Evolutionary conservation across 208 protist genomes (phyloP).

Genomic region (Trypanosoma lewisi): DNA sequence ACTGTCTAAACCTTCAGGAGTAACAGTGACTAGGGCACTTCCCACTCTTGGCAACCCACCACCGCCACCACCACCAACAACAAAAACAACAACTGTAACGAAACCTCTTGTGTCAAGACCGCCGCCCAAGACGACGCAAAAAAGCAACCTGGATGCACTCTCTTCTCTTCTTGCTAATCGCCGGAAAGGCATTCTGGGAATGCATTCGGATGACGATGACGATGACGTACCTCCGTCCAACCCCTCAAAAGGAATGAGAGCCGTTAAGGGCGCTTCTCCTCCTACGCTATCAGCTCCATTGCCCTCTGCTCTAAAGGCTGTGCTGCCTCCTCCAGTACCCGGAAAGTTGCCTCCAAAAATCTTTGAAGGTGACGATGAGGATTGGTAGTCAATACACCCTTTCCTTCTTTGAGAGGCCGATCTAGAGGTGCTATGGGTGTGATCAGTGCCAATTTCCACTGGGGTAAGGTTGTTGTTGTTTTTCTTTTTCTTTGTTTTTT

Average conservation of each 20-base stretch:
- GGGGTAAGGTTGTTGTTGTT: no score
- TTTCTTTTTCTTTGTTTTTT: constrained; percentile 2
- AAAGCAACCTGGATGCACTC: constrained; percentile 28
- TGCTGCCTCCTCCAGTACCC: constrained; percentile 19
- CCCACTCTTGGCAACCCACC: constrained; percentile 15
- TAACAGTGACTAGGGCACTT: neutral
- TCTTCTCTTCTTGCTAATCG: constrained; percentile 32
- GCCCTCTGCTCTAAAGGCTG: neutral
- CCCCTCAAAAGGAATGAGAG: constrained; percentile 12
- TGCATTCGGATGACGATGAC: constrained; percentile 41
- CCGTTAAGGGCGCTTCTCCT: neutral
- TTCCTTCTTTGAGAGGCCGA: neutral
- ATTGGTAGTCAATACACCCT: constrained; percentile 7
- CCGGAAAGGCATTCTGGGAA: constrained; percentile 31
- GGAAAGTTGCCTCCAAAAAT: constrained; percentile 21
- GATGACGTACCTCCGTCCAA: neutral
- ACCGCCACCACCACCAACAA: constrained; percentile 5
- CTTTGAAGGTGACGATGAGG: constrained; percentile 23
- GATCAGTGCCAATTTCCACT: no score
- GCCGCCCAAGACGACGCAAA: constrained; percentile 12
- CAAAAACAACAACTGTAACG: neutral
- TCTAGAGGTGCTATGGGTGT: neutral
- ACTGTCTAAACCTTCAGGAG: constrained; percentile 13
- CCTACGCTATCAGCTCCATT: neutral
- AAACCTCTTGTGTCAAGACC: neutral